Percentiles rank a stretch among this genome's conserved stretches.
Conservation (phyloP, 257 asterid genomes). For the Solanum chilense region DNA sequence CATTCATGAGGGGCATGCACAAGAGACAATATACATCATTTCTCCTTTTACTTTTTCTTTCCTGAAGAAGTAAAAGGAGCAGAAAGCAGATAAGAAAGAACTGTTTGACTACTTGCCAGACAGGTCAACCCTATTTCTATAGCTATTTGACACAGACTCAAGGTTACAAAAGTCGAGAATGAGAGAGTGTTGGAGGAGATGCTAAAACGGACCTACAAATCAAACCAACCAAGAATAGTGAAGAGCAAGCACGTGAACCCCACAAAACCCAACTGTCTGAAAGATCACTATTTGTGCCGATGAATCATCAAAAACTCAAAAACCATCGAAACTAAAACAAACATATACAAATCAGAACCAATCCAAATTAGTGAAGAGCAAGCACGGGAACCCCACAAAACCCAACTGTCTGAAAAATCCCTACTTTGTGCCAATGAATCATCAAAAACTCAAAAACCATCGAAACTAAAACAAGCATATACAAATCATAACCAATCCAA, state of each 20-base stretch:
- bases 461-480: neutral
- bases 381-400: neutral
- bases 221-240: neutral
- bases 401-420: neutral
- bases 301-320: neutral
- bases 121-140: neutral
- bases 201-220: neutral
- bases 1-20: neutral
- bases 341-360: neutral
- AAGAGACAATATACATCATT: neutral
- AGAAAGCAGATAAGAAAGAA: neutral
- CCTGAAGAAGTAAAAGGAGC: neutral
- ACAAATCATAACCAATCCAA: neutral
- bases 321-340: neutral
- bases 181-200: neutral
- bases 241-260: neutral
- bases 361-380: neutral
- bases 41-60: neutral
- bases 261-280: neutral
- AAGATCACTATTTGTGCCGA: neutral
- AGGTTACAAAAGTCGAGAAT: neutral
- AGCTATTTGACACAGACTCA: neutral
- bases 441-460: neutral
- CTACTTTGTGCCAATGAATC: neutral
- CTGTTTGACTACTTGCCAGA: neutral